Conservation (phyloP, 495 filamentous ascomycete species). For the Hyaloscypha finlandica region DNA sequence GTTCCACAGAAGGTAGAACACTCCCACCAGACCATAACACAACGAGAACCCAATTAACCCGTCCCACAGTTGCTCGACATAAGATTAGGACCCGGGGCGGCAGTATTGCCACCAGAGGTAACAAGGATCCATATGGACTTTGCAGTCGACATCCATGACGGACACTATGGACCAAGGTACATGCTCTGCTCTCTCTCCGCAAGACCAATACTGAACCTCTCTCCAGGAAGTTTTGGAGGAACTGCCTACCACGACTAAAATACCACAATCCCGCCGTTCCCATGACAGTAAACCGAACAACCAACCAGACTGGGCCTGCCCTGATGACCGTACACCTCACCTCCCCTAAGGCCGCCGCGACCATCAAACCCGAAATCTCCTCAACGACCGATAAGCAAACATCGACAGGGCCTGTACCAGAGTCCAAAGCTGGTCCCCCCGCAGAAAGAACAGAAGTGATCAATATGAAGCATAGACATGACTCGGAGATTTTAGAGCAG, state of each 20-base stretch:
- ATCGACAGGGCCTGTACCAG: slow-evolving; percentile 41
- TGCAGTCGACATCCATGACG: slow-evolving; percentile 60
- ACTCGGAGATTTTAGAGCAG: slow-evolving; percentile 64
- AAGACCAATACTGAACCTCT: slow-evolving; percentile 19
- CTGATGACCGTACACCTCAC: slow-evolving; percentile 75
- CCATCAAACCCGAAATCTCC: slow-evolving; percentile 29
- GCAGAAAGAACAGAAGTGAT: slow-evolving; percentile 44
- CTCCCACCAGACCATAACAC: slow-evolving; percentile 9
- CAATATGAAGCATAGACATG: slow-evolving; percentile 62
- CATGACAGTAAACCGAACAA: slow-evolving; percentile 75
- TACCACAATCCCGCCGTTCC: slow-evolving; percentile 86
- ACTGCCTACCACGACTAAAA: slow-evolving; percentile 82
- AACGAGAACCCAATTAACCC: slow-evolving; percentile 37
- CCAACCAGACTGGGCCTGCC: slow-evolving; percentile 58
- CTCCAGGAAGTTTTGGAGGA: slow-evolving; percentile 80
- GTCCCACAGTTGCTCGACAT: slow-evolving; percentile 64
- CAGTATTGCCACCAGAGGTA: slow-evolving; percentile 75
- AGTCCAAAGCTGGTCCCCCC: slow-evolving; percentile 23
- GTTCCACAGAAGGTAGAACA: slow-evolving; percentile 31
- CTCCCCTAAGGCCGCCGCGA: slow-evolving; percentile 36
- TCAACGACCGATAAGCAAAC: slow-evolving; percentile 30
- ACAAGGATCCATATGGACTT: slow-evolving; percentile 85
- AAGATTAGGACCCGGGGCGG: slow-evolving; percentile 79
- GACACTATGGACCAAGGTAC: slow-evolving; percentile 81
- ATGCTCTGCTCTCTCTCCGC: slow-evolving; percentile 16